Conservation (phyloP, 208 protist species). For the Spongospora subterranea region DNA sequence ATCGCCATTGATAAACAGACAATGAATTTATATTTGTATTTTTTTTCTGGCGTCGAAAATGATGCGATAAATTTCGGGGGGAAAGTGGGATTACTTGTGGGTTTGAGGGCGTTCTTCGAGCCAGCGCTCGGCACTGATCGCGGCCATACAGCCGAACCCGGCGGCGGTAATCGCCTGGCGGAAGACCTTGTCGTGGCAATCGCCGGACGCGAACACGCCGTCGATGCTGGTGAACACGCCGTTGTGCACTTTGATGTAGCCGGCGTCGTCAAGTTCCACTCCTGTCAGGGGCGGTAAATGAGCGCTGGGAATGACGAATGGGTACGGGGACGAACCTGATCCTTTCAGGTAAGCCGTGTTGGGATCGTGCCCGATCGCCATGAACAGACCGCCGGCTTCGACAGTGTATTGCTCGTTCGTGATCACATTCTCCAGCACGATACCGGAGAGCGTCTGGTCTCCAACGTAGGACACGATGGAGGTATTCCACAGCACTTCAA, state of each 20-base stretch:
- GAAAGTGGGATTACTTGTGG: too few relatives aligned
- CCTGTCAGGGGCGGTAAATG: constrained; percentile 70
- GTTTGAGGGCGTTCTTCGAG: constrained; percentile 68
- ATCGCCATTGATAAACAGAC: too few relatives aligned
- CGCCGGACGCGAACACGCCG: constrained; percentile 83
- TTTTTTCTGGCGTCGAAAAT: too few relatives aligned
- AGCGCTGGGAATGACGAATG: background rate
- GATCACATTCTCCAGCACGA: constrained; percentile 11
- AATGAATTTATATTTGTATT: too few relatives aligned
- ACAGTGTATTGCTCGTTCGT: constrained; percentile 62
- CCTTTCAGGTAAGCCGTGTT: constrained; percentile 71
- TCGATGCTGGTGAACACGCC: constrained; percentile 68
- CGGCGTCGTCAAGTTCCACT: constrained; percentile 75
- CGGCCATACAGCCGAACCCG: constrained; percentile 83
- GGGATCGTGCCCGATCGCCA: constrained; percentile 82
- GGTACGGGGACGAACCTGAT: background rate
- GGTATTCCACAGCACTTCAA: constrained; percentile 63
- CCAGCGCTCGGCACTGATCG: constrained; percentile 78
- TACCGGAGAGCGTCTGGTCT: background rate
- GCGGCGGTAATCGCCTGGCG: constrained; percentile 84
- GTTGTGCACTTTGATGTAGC: constrained; percentile 75
- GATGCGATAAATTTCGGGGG: too few relatives aligned
- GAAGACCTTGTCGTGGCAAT: constrained; percentile 79
- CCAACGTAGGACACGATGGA: constrained; percentile 73
- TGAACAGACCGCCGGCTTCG: constrained; percentile 76